Conservation (phyloP, 208 protist genomes). For the Trypanosoma vivax region DNA sequence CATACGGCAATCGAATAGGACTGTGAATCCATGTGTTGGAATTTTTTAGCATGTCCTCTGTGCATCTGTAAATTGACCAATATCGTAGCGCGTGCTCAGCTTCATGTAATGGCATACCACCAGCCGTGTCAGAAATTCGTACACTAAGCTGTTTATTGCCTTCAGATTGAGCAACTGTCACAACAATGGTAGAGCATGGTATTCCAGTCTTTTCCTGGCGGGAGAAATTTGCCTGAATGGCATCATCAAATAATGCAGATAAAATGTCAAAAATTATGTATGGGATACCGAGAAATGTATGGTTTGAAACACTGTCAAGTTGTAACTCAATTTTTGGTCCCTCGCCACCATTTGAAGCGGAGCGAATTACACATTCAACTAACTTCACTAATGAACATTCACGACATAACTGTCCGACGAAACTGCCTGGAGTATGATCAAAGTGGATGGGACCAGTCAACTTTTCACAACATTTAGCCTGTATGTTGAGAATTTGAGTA, state of each 20-base stretch:
- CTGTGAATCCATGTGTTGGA: slow-evolving; percentile 50
- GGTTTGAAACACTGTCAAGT: slow-evolving; percentile 29
- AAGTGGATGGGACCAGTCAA: slow-evolving; percentile 40
- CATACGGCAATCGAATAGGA: slow-evolving; percentile 58
- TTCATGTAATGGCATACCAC: slow-evolving; percentile 45
- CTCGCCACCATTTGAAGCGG: slow-evolving; percentile 28
- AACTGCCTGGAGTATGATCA: slow-evolving; percentile 36
- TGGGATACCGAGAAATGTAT: slow-evolving; percentile 51
- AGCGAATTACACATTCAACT: slow-evolving; percentile 34
- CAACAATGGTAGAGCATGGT: slow-evolving; percentile 42
- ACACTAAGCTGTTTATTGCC: slow-evolving; percentile 42
- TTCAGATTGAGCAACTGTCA: slow-evolving; percentile 39
- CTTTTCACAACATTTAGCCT: slow-evolving; percentile 31
- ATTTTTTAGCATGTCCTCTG: slow-evolving; percentile 18
- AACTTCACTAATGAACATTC: slow-evolving; percentile 45
- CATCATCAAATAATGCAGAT: slow-evolving; percentile 57
- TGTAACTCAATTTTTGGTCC: slow-evolving; percentile 46
- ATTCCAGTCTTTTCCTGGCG: slow-evolving; percentile 43
- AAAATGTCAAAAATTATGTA: slow-evolving; percentile 74
- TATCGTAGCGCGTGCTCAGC: slow-evolving; percentile 30
- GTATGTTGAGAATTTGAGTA: slow-evolving; percentile 40
- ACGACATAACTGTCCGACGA: slow-evolving; percentile 62
- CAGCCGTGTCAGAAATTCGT: slow-evolving; percentile 63
- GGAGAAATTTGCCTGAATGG: slow-evolving; percentile 45
- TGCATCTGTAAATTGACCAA: slow-evolving; percentile 43